Conservation (phyloP, 208 protist species). For the Trypanosoma rangeli region DNA sequence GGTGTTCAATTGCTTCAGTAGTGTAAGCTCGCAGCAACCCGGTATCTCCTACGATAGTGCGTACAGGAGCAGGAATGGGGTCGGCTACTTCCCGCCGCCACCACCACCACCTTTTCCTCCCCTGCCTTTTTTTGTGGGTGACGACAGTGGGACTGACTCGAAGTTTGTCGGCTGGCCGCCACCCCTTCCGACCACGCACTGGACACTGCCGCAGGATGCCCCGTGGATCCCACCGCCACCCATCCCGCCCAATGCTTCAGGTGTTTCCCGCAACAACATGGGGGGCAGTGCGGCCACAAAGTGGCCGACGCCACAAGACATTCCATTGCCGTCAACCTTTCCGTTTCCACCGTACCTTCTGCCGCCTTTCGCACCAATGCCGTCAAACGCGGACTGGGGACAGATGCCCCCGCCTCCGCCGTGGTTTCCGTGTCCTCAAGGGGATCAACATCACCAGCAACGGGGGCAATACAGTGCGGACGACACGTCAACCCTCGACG, state of each 20-base stretch:
- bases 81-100: not conserved
- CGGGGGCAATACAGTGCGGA: not conserved
- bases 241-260: not conserved
- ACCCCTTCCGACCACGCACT: not conserved
- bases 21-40: constrained; percentile 17
- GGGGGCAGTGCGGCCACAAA: not conserved
- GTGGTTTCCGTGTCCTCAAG: constrained; percentile 8
- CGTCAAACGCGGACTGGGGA: not conserved
- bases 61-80: not conserved
- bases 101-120: constrained; percentile 14
- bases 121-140: constrained; percentile 8
- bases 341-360: constrained; percentile 47
- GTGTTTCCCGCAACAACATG: not conserved
- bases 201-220: constrained; percentile 9
- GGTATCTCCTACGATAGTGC: constrained; percentile 17
- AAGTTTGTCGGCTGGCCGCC: constrained; percentile 3
- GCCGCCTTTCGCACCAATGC: constrained; percentile 20
- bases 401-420: constrained; percentile 17
- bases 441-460: not conserved
- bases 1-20: constrained; percentile 22
- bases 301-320: constrained; percentile 63
- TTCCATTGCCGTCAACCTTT: constrained; percentile 65
- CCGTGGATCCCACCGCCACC: constrained; percentile 33
- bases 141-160: not conserved
- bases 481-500: not conserved